Evolutionary conservation across 2,329 filamentous ascomycete genomes (phyloP), one percentile per base, ranked within the genome.

Genomic region (Diplodia corticola): DNA sequence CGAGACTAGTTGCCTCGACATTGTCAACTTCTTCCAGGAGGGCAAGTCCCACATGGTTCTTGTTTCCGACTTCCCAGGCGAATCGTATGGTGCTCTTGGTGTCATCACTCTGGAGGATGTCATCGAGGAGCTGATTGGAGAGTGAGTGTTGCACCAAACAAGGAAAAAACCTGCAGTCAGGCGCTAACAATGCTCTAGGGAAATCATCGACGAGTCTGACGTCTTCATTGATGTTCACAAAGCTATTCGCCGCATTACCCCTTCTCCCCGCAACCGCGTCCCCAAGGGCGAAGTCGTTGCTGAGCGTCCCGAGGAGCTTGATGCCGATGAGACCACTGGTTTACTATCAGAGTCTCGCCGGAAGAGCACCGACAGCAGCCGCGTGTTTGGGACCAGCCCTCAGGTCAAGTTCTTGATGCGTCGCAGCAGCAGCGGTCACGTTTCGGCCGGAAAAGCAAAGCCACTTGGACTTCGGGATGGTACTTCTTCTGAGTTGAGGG

Each of bases 11-110:
- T 99, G 95, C 76, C 81, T 99, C 65, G 95, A 99, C 77, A 98
- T 99, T 73, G 92, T 99, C 80, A 99, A 99, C 81, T 99, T 97
- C 79, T 99, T 99, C 82, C 95, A 99, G 78, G 95, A 99, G 82
- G 95, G 95, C 73, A 99, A 99, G 78, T 97, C 93, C 1, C 95
- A 99, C 78, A 97, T 99, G 93, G 94, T 98, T 0, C 83, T 99
- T 30, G 95, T 98, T 9, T 97, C 94, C 0, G 91, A 97, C 73
- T 86, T 82, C 70, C 95, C 95, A 0, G 93, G 94, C n/a, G 92
- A 96, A 70, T 89, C 96, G 73, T 89, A 91, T 73, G 95, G 95
- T 53, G 93, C 93, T 5, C 82, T 97, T 13, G 95, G 95, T 65
- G 95, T 99, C 3, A 92, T 99, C 17, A 99, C 95, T 0, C 82